These are phyloP conservation scores for Cladosporium sp. DNA, from an alignment of 2,329 filamentous ascomycete species.

Conservation along the genomic window DNA sequence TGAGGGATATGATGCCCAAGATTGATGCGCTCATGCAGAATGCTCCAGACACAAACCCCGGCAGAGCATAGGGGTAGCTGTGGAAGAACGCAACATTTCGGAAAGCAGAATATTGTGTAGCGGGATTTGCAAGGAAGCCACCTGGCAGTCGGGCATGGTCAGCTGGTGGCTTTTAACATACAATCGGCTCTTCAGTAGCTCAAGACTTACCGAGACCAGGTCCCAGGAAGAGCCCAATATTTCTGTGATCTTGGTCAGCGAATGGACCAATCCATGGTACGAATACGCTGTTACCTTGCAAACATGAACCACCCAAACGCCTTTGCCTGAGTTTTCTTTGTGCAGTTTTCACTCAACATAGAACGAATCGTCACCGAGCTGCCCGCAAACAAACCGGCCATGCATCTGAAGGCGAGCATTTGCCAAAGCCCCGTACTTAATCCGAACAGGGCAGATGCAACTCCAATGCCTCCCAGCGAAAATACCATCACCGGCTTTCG, in stretches of 20 bases:
- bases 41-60: conserved; percentile 58
- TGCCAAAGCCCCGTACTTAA: conserved; percentile 66
- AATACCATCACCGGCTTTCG: conserved; percentile 71
- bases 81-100: conserved; percentile 58
- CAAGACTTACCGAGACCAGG: conserved; percentile 56
- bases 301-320: conserved; percentile 79
- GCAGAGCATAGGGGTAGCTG: conserved; percentile 65
- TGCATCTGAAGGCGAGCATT: conserved; percentile 71
- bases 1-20: conserved; percentile 3
- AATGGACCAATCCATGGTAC: neutral
- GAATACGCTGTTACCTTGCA: conserved; percentile 44
- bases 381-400: conserved; percentile 73
- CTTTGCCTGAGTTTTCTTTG: conserved; percentile 66
- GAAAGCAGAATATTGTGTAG: conserved; percentile 64
- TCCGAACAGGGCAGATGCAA: conserved; percentile 67
- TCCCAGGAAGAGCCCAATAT: conserved; percentile 72
- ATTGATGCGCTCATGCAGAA: conserved; percentile 48
- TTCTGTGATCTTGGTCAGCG: conserved; percentile 36
- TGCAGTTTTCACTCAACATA: conserved; percentile 75
- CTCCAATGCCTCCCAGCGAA: conserved; percentile 63
- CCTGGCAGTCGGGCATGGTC: conserved; percentile 45
- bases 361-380: conserved; percentile 73
- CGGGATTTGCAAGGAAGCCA: conserved; percentile 68
- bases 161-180: neutral
- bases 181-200: neutral